Evolutionary conservation across 805 yeast species (phyloP).

Genomic region (Kazachstania viticola): DNA sequence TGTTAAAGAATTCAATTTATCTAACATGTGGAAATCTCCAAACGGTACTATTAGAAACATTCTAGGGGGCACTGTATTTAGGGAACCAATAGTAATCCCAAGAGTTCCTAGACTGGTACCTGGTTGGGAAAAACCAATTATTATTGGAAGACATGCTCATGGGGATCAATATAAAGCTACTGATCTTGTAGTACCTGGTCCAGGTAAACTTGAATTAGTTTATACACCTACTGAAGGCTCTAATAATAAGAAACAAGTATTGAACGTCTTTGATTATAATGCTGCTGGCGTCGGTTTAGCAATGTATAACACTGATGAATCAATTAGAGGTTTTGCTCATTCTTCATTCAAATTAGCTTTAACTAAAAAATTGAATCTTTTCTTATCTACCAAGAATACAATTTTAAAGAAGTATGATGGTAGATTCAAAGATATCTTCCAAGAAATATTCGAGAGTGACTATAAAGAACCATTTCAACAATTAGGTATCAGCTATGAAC

Average conservation of each 20-base stretch:
- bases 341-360: constrained; percentile 69
- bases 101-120: constrained; percentile 69
- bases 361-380: constrained; percentile 50
- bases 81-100: constrained; percentile 74
- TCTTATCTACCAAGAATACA: constrained; percentile 67
- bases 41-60: constrained; percentile 78
- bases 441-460: constrained; percentile 46
- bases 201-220: constrained; percentile 52
- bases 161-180: constrained; percentile 82
- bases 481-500: constrained; percentile 61
- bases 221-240: constrained; percentile 55
- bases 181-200: constrained; percentile 50
- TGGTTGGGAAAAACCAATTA: constrained; percentile 72
- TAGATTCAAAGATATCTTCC: constrained; percentile 70
- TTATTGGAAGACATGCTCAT: constrained; percentile 78
- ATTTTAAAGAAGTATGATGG: constrained; percentile 77
- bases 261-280: constrained; percentile 49
- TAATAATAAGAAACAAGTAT: constrained; percentile 17
- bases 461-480: constrained; percentile 49
- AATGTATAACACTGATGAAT: constrained; percentile 76
- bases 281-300: constrained; percentile 60
- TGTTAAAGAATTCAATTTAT: constrained; percentile 60
- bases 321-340: constrained; percentile 68
- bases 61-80: constrained; percentile 71
- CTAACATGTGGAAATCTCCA: constrained; percentile 80